Percentiles rank a stretch among this genome's conserved stretches.
Conservation (phyloP, 2,329 filamentous ascomycete species). For the Penicillium sp. region DNA sequence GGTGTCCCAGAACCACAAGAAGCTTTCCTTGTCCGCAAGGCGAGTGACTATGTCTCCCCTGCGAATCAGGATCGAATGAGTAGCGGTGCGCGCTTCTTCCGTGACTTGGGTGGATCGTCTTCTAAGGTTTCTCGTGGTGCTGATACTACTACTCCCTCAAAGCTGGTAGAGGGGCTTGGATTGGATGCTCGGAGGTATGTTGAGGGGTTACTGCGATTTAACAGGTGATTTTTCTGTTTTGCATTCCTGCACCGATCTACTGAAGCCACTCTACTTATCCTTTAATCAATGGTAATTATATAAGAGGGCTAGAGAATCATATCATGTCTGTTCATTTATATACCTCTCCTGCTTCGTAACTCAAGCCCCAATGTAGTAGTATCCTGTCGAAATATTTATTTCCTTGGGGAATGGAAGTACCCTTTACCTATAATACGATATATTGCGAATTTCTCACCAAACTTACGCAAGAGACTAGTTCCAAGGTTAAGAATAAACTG, state of each 20-base stretch:
- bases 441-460: not conserved
- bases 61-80: slow-evolving; percentile 34
- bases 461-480: not conserved
- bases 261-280: not conserved
- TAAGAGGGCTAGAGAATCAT: not conserved
- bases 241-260: not conserved
- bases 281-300: not conserved
- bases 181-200: slow-evolving; percentile 50
- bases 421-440: not conserved
- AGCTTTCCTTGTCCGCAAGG: slow-evolving; percentile 49
- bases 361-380: not conserved
- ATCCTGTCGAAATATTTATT: no score
- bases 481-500: not conserved
- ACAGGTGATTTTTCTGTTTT: slow-evolving; percentile 30
- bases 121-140: slow-evolving; percentile 24
- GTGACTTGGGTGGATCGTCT: slow-evolving; percentile 41
- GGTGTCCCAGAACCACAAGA: slow-evolving; percentile 29
- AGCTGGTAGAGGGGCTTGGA: slow-evolving; percentile 46
- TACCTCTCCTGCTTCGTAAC: no score
- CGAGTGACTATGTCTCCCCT: slow-evolving; percentile 41
- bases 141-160: slow-evolving; percentile 36
- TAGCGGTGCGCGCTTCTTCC: slow-evolving; percentile 39
- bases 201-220: slow-evolving; percentile 47
- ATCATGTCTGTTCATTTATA: no score
- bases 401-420: not conserved